Percentiles rank a stretch among this genome's conserved stretches.
These are phyloP conservation scores for Guyanaporus albipodus DNA, from an alignment of 768 basidiomycete genomes.

Conservation along the genomic window DNA sequence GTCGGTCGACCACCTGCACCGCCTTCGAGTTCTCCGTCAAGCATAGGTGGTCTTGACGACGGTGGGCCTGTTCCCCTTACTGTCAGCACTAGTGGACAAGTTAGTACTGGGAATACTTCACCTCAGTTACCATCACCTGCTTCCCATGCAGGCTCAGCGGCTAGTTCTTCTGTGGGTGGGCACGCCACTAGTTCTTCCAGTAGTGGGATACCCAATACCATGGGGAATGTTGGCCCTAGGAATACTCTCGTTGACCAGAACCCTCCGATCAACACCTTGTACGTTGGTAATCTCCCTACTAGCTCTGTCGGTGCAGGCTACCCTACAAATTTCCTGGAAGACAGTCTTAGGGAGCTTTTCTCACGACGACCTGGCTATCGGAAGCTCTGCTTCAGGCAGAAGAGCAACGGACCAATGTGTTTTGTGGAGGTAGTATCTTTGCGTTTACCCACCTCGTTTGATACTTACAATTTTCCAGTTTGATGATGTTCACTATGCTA, in stretches of 20 bases:
- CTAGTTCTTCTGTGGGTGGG: conserved; percentile 34
- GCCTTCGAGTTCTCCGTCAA: conserved; percentile 38
- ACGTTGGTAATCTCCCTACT: conserved; percentile 96
- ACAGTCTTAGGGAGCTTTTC: conserved; percentile 81
- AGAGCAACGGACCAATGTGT: conserved; percentile 98
- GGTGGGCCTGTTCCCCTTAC: conserved; percentile 30
- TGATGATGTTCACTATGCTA: conserved; percentile 81
- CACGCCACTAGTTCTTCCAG: conserved; percentile 30
- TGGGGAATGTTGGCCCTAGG: conserved; percentile 28
- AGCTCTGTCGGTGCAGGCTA: conserved; percentile 67
- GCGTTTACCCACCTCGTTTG: neutral
- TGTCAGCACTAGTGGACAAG: conserved; percentile 44
- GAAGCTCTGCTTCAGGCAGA: conserved; percentile 91
- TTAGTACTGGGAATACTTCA: conserved; percentile 41
- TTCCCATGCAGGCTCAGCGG: conserved; percentile 54
- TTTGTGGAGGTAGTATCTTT: conserved; percentile 80
- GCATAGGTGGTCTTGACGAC: conserved; percentile 41
- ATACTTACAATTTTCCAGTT: conserved; percentile 50
- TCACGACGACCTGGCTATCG: conserved; percentile 77
- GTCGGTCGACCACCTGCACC: conserved; percentile 32
- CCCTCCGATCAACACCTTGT: conserved; percentile 98
- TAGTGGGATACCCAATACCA: conserved; percentile 20
- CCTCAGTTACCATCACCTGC: conserved; percentile 77
- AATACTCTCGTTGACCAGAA: conserved; percentile 75
- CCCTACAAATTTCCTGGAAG: conserved; percentile 81